Base-by-base conservation (phyloP, 2,329 filamentous ascomycete species). In the Scedosporium aurantiacum region DNA sequence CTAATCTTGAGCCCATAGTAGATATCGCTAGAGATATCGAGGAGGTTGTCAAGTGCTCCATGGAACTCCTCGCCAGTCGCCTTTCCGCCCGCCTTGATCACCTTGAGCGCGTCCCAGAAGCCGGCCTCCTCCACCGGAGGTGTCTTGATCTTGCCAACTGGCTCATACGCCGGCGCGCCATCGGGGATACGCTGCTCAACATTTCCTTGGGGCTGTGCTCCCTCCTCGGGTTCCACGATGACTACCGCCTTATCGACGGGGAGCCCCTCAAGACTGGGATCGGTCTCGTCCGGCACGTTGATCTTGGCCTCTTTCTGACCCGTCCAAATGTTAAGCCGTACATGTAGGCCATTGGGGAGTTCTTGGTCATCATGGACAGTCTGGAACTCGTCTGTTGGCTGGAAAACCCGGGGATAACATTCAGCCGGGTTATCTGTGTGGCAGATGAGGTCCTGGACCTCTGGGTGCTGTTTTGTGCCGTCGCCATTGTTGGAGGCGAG, bases 1-100 rank as follows among this genome's bases (percentile, higher is more conserved):
- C 79, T 76, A 62, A 88, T 79, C 69, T 86, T 82, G 18, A 85
- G 74, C 8, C 86, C 86, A 70, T 87, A 89, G 74, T 87, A 88
- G 64, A 88, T 83, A 70, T 88, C 86, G 70, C 88, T 85, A 0
- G 85, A 81, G 28, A 87, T 73, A 5, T 88, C 85, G 63, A 81
- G 77, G n/a, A 89, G 77, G 40, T 76, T 76, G 40, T 81, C 78
- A 6, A 89, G 75, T 0, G 82, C 81, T 10, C 73, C 73, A 47
- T 81, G 78, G 14, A 83, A 73, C 2, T 68, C 70, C 60, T 72
- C 65, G 16, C 70, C 69, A 47, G 66, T 65, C 5, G 67, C 66
- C 21, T 64, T 65, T 10, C 67, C 66, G n/a, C 76, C 74, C 56
- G 71, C 75, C 66, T 81, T 81, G 58, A 86, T 69, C 45, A 78